Conservation (phyloP, 2,329 filamentous ascomycete species). For the Diaporthe australafricana region DNA sequence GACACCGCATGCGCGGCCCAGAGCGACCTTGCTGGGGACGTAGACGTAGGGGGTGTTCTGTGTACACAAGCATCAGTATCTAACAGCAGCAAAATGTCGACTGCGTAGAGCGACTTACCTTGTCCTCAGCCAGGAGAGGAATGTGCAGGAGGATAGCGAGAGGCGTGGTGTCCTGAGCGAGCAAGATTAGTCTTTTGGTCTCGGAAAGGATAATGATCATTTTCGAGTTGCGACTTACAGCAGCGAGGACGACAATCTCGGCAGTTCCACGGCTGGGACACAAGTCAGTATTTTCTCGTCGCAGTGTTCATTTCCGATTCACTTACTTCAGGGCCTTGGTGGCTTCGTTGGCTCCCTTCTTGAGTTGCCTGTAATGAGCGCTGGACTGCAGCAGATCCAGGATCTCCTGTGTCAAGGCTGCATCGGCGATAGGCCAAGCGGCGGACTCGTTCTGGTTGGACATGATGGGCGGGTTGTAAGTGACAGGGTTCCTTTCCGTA, state of each 20-base stretch:
- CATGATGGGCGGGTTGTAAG: conserved; percentile 39
- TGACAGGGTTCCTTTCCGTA: conserved; percentile 71
- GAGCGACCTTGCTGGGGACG: conserved; percentile 82
- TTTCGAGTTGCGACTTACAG: conserved; percentile 1
- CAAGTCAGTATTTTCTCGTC: too few species aligned
- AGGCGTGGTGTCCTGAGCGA: conserved; percentile 77
- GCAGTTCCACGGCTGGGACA: conserved; percentile 89
- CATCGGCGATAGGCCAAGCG: conserved; percentile 79
- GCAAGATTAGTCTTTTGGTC: background rate
- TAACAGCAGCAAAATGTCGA: background rate
- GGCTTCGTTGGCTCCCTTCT: conserved; percentile 88
- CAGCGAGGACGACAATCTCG: conserved; percentile 87
- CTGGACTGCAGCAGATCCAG: conserved; percentile 84
- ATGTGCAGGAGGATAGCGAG: conserved; percentile 91
- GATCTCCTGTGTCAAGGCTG: conserved; percentile 70
- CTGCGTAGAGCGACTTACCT: conserved; percentile 51
- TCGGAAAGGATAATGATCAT: background rate
- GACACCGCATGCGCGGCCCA: conserved; percentile 91
- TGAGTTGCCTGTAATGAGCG: conserved; percentile 78
- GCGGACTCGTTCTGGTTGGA: conserved; percentile 48
- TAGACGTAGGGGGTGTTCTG: conserved; percentile 67
- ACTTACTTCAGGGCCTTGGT: conserved; percentile 95
- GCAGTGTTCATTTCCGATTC: too few species aligned
- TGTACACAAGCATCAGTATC: background rate
- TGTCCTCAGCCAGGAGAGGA: conserved; percentile 88